Conservation (phyloP, 1,284 basidiomycete species). For the Cryptococcus hybrid region DNA sequence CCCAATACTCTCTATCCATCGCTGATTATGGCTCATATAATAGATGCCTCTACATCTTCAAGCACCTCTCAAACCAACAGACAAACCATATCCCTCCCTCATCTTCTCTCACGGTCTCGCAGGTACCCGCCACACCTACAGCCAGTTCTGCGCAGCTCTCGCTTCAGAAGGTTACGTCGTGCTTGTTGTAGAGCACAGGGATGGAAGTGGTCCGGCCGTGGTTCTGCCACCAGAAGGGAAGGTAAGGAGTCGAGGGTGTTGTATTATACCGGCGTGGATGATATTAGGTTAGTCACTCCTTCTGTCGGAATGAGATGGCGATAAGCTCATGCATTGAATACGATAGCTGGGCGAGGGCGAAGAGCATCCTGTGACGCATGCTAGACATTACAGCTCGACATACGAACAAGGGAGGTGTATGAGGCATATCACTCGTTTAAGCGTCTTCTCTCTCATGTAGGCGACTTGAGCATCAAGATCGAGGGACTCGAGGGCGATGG, state of each 20-base stretch:
- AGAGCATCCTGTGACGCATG: slow-evolving; percentile 42
- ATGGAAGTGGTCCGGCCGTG: slow-evolving; percentile 63
- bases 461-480: background rate
- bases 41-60: slow-evolving; percentile 29
- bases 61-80: slow-evolving; percentile 11
- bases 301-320: background rate
- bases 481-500: slow-evolving; percentile 5
- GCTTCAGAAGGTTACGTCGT: slow-evolving; percentile 74
- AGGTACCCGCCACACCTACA: slow-evolving; percentile 70
- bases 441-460: slow-evolving; percentile 11
- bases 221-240: slow-evolving; percentile 31
- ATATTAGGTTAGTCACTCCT: slow-evolving; percentile 55
- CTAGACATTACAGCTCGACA: slow-evolving; percentile 60
- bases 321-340: background rate
- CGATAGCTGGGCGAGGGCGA: slow-evolving; percentile 22
- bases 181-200: slow-evolving; percentile 71
- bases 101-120: slow-evolving; percentile 79
- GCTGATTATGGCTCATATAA: background rate
- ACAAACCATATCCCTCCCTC: slow-evolving; percentile 61
- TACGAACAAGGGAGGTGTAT: slow-evolving; percentile 66
- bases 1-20: too few relatives aligned
- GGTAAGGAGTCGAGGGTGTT: slow-evolving; percentile 14
- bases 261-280: slow-evolving; percentile 56
- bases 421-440: slow-evolving; percentile 53
- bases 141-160: slow-evolving; percentile 66